Conservation (phyloP, 1,139 yeast genomes). For the Dujonia santamariae region DNA sequence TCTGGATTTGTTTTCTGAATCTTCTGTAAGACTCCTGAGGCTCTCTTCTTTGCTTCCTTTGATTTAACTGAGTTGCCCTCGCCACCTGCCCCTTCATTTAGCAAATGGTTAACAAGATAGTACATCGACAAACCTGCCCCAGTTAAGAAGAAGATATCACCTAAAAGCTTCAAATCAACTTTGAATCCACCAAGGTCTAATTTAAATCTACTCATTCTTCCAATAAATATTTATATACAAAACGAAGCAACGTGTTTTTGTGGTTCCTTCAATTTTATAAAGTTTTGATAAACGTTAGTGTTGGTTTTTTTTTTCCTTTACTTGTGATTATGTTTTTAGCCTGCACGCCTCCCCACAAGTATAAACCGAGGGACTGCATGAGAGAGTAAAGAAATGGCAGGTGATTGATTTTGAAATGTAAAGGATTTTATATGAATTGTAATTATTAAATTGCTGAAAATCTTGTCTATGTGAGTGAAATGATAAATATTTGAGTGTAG, state of each 20-base stretch:
- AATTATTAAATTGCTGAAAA: too few relatives aligned
- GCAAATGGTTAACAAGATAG: slow-evolving; percentile 59
- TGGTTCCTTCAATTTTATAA: too few relatives aligned
- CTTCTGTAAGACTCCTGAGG: slow-evolving; percentile 58
- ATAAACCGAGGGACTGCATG: too few relatives aligned
- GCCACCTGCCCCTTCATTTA: slow-evolving; percentile 42
- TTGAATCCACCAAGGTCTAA: slow-evolving; percentile 41
- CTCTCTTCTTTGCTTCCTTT: slow-evolving; percentile 66
- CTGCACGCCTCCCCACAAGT: too few relatives aligned
- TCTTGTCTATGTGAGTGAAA: too few relatives aligned
- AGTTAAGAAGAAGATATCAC: slow-evolving; percentile 69
- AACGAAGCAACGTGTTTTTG: slow-evolving; percentile 9
- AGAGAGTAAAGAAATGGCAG: too few relatives aligned
- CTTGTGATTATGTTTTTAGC: too few relatives aligned
- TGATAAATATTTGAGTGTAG: too few relatives aligned
- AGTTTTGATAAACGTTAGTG: too few relatives aligned
- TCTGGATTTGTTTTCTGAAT: slow-evolving; percentile 59
- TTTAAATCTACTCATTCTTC: slow-evolving; percentile 37
- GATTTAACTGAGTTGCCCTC: slow-evolving; percentile 54
- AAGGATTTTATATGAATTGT: too few relatives aligned
- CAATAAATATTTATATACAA: slow-evolving; percentile 6
- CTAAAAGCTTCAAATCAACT: slow-evolving; percentile 52
- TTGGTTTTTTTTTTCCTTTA: too few relatives aligned
- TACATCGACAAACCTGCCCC: slow-evolving; percentile 85
- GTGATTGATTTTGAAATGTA: too few relatives aligned